Percentiles rank a stretch among this genome's conserved stretches.
Evolutionary conservation across 2,329 filamentous ascomycete species (phyloP).

Genomic region (Venturia oleaginea): DNA sequence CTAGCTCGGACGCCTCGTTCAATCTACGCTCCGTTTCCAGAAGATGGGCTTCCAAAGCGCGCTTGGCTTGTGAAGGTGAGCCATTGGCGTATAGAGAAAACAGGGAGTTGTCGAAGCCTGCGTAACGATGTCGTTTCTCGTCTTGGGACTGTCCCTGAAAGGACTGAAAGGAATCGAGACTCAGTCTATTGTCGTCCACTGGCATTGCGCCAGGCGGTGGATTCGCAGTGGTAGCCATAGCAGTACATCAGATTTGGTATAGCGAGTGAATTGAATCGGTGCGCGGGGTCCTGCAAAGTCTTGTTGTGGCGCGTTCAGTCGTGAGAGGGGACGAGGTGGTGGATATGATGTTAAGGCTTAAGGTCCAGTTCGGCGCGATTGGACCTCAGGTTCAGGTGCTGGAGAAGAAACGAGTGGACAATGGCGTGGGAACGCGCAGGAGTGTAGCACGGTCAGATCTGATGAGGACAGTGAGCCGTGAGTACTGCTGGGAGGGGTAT

Average conservation of each 20-base stretch:
- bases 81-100: conserved; percentile 59
- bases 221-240: conserved; percentile 36
- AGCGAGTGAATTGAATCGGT: not conserved
- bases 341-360: not conserved
- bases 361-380: not conserved
- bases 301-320: not conserved
- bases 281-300: not conserved
- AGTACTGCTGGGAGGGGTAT: not conserved
- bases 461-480: not conserved
- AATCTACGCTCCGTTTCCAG: conserved; percentile 86
- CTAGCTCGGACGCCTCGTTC: conserved; percentile 82
- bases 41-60: conserved; percentile 82
- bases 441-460: not conserved
- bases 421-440: not conserved
- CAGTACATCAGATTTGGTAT: conserved; percentile 16
- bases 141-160: conserved; percentile 2
- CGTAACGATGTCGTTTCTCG: conserved; percentile 4
- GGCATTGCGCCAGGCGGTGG: conserved; percentile 32
- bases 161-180: conserved; percentile 33
- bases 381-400: not conserved
- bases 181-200: conserved; percentile 26
- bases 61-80: conserved; percentile 73
- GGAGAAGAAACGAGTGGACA: conserved; percentile 1
- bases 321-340: not conserved
- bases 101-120: conserved; percentile 6